Evolutionary conservation across 2,329 filamentous ascomycete genomes (phyloP), one percentile per base, ranked within the genome.

Genomic region (Scopulariopsis brevicaulis): DNA sequence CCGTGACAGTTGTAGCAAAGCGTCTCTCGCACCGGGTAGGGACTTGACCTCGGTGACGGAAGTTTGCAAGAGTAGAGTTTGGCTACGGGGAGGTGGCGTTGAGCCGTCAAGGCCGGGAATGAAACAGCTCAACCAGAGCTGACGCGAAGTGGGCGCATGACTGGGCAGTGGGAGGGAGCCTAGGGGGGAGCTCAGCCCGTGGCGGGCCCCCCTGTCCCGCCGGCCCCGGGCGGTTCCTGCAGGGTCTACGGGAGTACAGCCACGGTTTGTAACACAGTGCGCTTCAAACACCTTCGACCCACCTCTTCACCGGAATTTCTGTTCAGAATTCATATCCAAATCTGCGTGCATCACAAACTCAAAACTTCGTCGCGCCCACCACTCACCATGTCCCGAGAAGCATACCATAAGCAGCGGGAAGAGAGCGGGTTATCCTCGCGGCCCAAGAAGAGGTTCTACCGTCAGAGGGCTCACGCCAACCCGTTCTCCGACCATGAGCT

Each of bases 391-490:
- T 50, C 56, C 53, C 22, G 15, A 20, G 50, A 57, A 40, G 50
- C 25, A n/a, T 37, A 43, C 52, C 54, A 46, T 56, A 43, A 56
- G 24, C 22, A 28, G 40, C 34, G 50, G 37, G 15, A 34, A 6
- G 37, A 53, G 4, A 43, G 53, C 12, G 24, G 25, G 34, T 22
- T 57, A 37, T 18, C 56, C 20, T 53, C 48, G 15, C 48, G 56
- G 24, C 56, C 56, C 15, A 53, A 57, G 73, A 99, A 99, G 79
- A 93, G 89, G 75, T 96, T 94, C 75, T 99, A 96, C 71, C 84
- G 94, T 58, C 94, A 99, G 73, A 83, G 94, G 71, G 94, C 94
- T 43, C 94, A 99, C 74, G 94, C 94, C 62, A 99, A 99, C 75
- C 92, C 93, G 7, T 99, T 99, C 74, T 96, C 93, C 2, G 94